Percentiles rank a stretch among this genome's conserved stretches.
phyloP scores from a whole-genome alignment of 805 yeast species.

The Candida jianshihensis region DNA sequence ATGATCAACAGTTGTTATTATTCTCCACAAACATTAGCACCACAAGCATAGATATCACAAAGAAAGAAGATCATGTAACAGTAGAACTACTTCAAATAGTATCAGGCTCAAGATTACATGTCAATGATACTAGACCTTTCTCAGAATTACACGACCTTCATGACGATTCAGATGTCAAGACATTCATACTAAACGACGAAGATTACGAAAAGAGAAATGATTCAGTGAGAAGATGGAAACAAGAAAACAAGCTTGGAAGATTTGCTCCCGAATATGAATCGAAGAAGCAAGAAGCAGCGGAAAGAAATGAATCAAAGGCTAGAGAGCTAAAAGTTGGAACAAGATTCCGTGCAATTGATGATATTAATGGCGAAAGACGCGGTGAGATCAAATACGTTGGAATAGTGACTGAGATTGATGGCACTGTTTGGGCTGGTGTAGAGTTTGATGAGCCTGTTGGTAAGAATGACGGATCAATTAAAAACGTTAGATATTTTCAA shows the following conservation, averaged over 20 bases:
- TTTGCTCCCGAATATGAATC: conserved; percentile 47
- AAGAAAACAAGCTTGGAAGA: conserved; percentile 59
- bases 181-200: conserved; percentile 43
- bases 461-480: conserved; percentile 72
- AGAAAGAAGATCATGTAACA: conserved; percentile 11
- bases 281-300: conserved; percentile 22
- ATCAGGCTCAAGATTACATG: conserved; percentile 45
- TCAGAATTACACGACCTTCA: conserved; percentile 40
- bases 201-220: conserved; percentile 55
- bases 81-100: conserved; percentile 15
- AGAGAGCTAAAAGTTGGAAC: conserved; percentile 36
- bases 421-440: conserved; percentile 71
- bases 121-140: conserved; percentile 47
- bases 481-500: conserved; percentile 57
- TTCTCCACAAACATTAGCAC: conserved; percentile 30
- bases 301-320: conserved; percentile 26
- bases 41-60: conserved; percentile 22
- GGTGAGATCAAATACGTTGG: conserved; percentile 76
- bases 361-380: conserved; percentile 43
- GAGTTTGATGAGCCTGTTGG: conserved; percentile 84
- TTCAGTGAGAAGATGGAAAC: conserved; percentile 76
- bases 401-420: conserved; percentile 50
- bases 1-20: conserved; percentile 42
- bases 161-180: conserved; percentile 29
- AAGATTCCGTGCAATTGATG: conserved; percentile 46